phyloP scores from a whole-genome alignment of 2,329 filamentous ascomycete genomes.

The Gliomastix tumulicola region DNA sequence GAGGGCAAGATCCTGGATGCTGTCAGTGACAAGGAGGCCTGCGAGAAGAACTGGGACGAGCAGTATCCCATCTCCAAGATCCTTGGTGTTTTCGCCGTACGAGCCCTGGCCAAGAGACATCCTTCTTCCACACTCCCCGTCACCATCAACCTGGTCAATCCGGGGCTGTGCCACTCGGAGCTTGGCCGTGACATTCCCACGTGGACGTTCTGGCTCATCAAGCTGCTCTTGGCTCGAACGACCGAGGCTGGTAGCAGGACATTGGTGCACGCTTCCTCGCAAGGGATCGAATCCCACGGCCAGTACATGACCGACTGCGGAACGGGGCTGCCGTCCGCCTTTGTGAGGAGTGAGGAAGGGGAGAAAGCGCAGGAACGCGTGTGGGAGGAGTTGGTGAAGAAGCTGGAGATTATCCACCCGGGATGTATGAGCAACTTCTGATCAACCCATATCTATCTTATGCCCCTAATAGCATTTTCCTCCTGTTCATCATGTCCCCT shows the following conservation, averaged over 20 bases:
- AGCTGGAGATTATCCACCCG: constrained; percentile 32
- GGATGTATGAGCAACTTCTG: constrained; percentile 11
- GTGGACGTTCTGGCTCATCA: constrained; percentile 12
- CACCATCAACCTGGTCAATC: constrained; percentile 43
- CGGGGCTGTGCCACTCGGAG: constrained; percentile 43
- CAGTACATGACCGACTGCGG: constrained; percentile 32
- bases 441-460: no score
- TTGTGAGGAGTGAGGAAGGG: not conserved
- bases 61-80: constrained; percentile 22
- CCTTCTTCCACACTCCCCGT: constrained; percentile 19
- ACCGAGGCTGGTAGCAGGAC: constrained; percentile 41
- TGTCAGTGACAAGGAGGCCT: constrained; percentile 14
- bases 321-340: constrained; percentile 29
- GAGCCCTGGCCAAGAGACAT: constrained; percentile 10
- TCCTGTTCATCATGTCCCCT: no score
- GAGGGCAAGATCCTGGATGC: constrained; percentile 19
- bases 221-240: constrained; percentile 28
- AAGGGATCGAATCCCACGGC: constrained; percentile 35
- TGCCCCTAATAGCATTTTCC: no score
- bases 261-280: constrained; percentile 25
- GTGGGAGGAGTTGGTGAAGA: constrained; percentile 32
- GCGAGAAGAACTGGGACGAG: constrained; percentile 5
- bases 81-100: constrained; percentile 17
- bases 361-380: constrained; percentile 24
- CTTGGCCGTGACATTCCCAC: constrained; percentile 26